Evolutionary conservation across 306 rosid genomes (phyloP).

Genomic region (Castanea mollissima): DNA sequence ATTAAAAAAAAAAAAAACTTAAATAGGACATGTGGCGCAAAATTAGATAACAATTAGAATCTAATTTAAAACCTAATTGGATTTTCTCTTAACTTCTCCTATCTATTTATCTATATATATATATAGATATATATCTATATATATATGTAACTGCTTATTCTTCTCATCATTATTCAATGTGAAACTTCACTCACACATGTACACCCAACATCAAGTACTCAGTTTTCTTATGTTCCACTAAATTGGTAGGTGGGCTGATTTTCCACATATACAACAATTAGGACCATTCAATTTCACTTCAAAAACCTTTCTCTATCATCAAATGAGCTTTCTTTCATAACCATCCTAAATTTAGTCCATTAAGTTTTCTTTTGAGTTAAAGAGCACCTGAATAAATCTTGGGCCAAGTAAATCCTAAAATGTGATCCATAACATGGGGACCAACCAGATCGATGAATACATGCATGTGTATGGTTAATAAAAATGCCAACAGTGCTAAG

Average conservation of each 20-base stretch:
- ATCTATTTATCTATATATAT: too few species aligned
- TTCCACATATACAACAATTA: not conserved
- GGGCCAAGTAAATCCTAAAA: conserved; percentile 13
- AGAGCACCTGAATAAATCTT: conserved; percentile 2
- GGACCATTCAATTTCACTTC: not conserved
- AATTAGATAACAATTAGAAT: too few species aligned
- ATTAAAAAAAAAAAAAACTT: too few species aligned
- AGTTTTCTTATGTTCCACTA: too few species aligned
- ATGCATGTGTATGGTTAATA: conserved; percentile 50
- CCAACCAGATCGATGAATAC: conserved; percentile 20
- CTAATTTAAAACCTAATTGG: too few species aligned
- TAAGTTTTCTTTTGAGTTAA: not conserved
- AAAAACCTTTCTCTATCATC: not conserved
- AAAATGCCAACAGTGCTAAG: conserved; percentile 43
- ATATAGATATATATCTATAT: too few species aligned
- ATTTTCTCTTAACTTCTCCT: too few species aligned
- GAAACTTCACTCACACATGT: too few species aligned
- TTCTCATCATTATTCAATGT: too few species aligned
- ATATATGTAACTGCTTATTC: too few species aligned
- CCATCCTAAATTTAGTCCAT: not conserved
- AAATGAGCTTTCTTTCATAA: not conserved
- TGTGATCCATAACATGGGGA: conserved; percentile 15
- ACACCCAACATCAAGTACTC: too few species aligned
- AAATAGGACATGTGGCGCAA: accelerated
- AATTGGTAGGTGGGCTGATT: too few species aligned